Percentiles rank a stretch among this genome's conserved stretches.
Conservation (phyloP, 805 yeast species). For the Limtongozyma cylindracea region DNA sequence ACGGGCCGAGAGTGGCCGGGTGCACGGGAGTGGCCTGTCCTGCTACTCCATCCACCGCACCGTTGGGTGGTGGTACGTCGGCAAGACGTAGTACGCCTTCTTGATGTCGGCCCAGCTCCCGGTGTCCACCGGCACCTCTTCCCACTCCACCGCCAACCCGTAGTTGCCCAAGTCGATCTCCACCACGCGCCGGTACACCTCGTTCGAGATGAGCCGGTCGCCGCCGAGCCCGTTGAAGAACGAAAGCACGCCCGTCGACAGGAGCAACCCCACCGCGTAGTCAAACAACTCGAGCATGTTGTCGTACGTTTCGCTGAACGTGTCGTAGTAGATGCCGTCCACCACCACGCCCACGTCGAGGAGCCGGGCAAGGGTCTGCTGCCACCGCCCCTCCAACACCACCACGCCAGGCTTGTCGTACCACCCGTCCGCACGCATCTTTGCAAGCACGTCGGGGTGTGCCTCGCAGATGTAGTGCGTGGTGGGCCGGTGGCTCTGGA, state of each 20-base stretch:
- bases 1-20: no score
- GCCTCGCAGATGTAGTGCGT: constrained; percentile 84
- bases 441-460: constrained; percentile 67
- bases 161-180: constrained; percentile 57
- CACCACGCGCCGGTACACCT: constrained; percentile 68
- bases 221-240: constrained; percentile 69
- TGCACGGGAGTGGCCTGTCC: no score
- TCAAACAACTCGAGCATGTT: constrained; percentile 81
- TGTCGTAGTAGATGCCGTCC: constrained; percentile 85
- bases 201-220: constrained; percentile 15
- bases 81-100: constrained; percentile 35
- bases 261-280: constrained; percentile 52
- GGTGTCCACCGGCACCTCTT: constrained; percentile 19
- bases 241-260: constrained; percentile 66
- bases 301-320: constrained; percentile 75
- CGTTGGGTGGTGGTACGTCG: no score
- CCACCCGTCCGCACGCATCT: constrained; percentile 64
- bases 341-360: constrained; percentile 38
- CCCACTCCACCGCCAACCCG: constrained; percentile 44
- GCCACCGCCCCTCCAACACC: constrained; percentile 81
- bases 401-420: constrained; percentile 45
- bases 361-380: constrained; percentile 45
- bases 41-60: no score
- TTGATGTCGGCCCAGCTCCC: constrained; percentile 24
- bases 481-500: constrained; percentile 21